A percentile compares a stretch with the other conserved stretches of the same genome.
Conservation (phyloP, 495 filamentous ascomycete species). For the Aspergillus diversus region DNA sequence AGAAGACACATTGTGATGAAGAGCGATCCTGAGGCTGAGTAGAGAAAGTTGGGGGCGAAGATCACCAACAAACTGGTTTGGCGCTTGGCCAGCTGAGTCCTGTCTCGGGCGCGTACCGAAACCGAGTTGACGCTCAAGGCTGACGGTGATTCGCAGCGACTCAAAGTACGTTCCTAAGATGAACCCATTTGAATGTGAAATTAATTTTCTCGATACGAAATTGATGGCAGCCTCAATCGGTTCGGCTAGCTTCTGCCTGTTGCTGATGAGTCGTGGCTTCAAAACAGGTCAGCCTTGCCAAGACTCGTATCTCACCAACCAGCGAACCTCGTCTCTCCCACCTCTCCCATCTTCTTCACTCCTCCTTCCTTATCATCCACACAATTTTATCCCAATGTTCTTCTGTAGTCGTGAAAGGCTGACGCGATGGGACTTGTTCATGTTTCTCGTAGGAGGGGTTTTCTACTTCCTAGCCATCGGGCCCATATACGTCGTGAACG, state of each 20-base stretch:
- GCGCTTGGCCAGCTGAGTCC: too few species aligned
- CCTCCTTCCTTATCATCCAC: neutral
- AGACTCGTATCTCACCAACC: neutral
- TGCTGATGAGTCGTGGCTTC: neutral
- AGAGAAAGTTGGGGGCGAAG: neutral
- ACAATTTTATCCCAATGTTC: neutral
- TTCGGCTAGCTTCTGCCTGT: neutral
- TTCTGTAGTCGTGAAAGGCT: neutral
- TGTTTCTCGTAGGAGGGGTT: neutral
- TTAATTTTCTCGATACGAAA: too few species aligned
- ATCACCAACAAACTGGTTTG: neutral
- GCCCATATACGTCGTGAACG: neutral
- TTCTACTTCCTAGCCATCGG: neutral
- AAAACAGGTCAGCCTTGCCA: neutral
- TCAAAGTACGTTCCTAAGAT: too few species aligned
- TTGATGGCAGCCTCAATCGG: too few species aligned
- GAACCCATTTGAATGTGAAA: too few species aligned
- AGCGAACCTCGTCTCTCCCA: neutral
- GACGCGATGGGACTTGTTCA: neutral
- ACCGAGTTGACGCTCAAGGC: too few species aligned
- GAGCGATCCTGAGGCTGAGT: neutral
- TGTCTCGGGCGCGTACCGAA: too few species aligned
- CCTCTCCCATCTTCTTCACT: neutral
- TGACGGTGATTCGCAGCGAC: too few species aligned
- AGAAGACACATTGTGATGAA: neutral